Percentiles rank a stretch among this genome's conserved stretches.
Conservation (phyloP, 129 eudicot species). For the Ambrosia trifida region DNA sequence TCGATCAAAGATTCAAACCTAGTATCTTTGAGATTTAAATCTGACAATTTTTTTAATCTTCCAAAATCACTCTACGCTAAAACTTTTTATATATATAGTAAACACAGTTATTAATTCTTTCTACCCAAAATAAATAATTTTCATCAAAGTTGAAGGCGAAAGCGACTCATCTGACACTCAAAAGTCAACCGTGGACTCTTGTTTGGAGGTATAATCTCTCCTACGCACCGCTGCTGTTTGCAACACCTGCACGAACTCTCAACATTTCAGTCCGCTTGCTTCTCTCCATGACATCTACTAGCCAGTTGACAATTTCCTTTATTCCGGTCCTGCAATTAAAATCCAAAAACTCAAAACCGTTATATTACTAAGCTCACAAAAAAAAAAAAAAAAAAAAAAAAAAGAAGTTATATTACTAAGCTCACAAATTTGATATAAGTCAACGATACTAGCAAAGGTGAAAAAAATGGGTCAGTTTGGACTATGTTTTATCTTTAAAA, state of each 20-base stretch:
- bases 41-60: slow-evolving; percentile 15
- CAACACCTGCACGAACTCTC: slow-evolving; percentile 76
- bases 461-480: background rate
- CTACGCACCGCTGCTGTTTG: slow-evolving; percentile 49
- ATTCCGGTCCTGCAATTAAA: slow-evolving; percentile 67
- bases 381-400: too few relatives aligned
- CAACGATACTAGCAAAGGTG: background rate
- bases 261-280: slow-evolving; percentile 90
- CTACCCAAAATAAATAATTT: slow-evolving; percentile 32
- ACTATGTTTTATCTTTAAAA: too few relatives aligned
- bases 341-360: background rate
- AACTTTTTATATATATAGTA: slow-evolving; percentile 24
- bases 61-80: slow-evolving; percentile 27
- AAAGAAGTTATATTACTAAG: background rate
- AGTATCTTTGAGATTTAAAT: background rate
- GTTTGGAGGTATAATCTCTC: slow-evolving; percentile 19
- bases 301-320: slow-evolving; percentile 90
- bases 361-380: background rate
- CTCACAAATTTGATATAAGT: background rate
- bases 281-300: slow-evolving; percentile 88
- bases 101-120: slow-evolving; percentile 22
- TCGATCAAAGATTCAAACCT: slow-evolving; percentile 15
- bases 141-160: slow-evolving; percentile 17
- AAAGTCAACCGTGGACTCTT: slow-evolving; percentile 28
- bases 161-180: slow-evolving; percentile 12